Evolutionary conservation across 176 grass and related monocot genomes (phyloP).

Genomic region (Hyparrhenia diplandra): DNA sequence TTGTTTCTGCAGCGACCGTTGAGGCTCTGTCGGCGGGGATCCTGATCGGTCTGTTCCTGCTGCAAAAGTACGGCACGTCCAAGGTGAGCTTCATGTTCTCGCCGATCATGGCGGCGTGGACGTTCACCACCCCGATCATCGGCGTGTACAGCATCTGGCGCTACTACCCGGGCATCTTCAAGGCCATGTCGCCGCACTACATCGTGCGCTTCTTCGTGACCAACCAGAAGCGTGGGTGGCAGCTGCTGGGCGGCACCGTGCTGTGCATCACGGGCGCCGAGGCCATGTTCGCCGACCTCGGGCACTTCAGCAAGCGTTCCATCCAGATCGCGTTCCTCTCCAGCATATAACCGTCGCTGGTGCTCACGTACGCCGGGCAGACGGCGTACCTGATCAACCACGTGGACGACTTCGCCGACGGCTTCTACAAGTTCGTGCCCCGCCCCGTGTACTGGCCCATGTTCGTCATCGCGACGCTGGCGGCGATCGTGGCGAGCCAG

Average conservation of each 20-base stretch:
- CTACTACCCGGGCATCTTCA: conserved; percentile 73
- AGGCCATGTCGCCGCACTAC: conserved; percentile 73
- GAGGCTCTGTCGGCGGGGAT: conserved; percentile 54
- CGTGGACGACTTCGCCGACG: conserved; percentile 57
- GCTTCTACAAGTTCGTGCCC: conserved; percentile 80
- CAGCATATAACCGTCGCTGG: conserved; percentile 82
- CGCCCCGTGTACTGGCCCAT: conserved; percentile 77
- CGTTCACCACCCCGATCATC: conserved; percentile 68
- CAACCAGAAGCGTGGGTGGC: conserved; percentile 59
- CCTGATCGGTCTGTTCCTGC: conserved; percentile 60
- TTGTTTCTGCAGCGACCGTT: conserved; percentile 11
- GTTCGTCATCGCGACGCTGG: conserved; percentile 69
- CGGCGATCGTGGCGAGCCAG: conserved; percentile 81
- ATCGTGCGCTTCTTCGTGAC: conserved; percentile 61
- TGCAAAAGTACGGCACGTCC: conserved; percentile 75
- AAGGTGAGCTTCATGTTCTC: conserved; percentile 84
- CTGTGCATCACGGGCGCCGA: conserved; percentile 93
- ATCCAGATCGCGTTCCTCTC: conserved; percentile 74
- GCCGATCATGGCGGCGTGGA: conserved; percentile 83
- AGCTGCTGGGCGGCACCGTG: conserved; percentile 75
- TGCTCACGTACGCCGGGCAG: conserved; percentile 88
- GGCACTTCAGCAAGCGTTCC: conserved; percentile 67
- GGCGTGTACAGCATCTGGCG: conserved; percentile 71
- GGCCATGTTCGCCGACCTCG: conserved; percentile 93
- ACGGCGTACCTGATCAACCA: conserved; percentile 75